Evolutionary conservation across 768 basidiomycete species (phyloP), one percentile per base, ranked within the genome.

Genomic region (Trametes cinnabarina): DNA sequence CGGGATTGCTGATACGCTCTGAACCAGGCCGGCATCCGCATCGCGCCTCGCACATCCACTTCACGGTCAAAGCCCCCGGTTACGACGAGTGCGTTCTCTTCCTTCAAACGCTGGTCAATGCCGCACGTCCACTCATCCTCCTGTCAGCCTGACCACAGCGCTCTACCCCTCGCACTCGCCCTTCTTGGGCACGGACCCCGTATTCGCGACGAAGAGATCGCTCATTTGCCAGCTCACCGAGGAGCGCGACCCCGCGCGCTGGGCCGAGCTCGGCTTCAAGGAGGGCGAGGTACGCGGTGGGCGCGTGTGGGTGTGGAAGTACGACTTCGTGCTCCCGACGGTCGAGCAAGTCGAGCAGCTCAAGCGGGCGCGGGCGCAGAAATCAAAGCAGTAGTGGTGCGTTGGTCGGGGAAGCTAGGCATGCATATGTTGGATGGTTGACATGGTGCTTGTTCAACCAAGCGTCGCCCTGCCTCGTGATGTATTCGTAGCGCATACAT

Each of bases 181-280:
- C 17, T 73, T 73, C 68, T 69, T 73, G 10, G 72, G 72, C 42
- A 73, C 71, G 0, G 72, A 73, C 58, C 72, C 72, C 28, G 72
- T 73, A 2, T 73, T 73, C 50, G 72, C 72, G 30, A 73, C 72
- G 3, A 70, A 68, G 66, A 72, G 70, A 58, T 70, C 69, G 37
- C 70, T 73, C 26, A 66, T 73, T 48, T 69, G 68, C 55, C 58
- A 68, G 22, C 62, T 73, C 30, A 55, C 53, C 3, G 67, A 69
- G 41, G 70, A 69, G 54, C 55, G 44, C 5, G 69, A 73, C 30
- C 64, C 69, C 6, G 41, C 47, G 37, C 57, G 65, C 17, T 73
- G 72, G 72, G 49, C 30, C 9, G 64, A 66, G 41, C 63, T 69
- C 60, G 72, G 72, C 25, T 73, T 68, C 57, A 62, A 68, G 54